Evolutionary conservation across 176 grass and related monocot genomes (phyloP), one percentile per base, ranked within the genome.

Genomic region (Chrysopogon serrulatus): DNA sequence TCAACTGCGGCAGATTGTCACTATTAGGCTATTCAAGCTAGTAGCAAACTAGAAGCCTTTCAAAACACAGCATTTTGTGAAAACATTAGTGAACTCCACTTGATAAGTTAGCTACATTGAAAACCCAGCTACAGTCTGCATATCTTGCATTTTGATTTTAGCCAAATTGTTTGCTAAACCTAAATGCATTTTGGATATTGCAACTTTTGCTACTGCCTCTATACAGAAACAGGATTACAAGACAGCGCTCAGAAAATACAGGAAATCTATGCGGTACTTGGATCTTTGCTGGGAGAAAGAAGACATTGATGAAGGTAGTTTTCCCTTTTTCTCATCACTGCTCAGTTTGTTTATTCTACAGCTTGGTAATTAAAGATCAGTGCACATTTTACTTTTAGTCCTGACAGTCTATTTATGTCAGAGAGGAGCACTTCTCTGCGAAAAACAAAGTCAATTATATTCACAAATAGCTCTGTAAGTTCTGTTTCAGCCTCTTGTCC

Each of bases 381-480:
- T 0, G 4, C n/a, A 33, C 61, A 74, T 61, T 73, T 68, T 68
- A 31, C 76, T 75, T 74, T 41, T 85, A 30, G 56, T 87, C 72
- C 82, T 78, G 71, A 95, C 62, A 61, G 21, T 74, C 59, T 79
- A 83, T 44, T 91, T 67, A 33, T 77, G 3, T 80, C 91, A 98
- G 96, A 87, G 77, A 95, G 95, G 74, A 98, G 89, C 88, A 87
- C 77, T 53, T 49, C 78, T 40, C 82, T 98, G 56, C 85, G 93
- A 42, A 95, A 92, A 86, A 95, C 85, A 19, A 98, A 98, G 85
- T 98, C 96, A 68, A 90, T 98, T 70, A 93, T 98, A 90, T 88
- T 98, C 72, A 94, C 93, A 84, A 98, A 98, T 92, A 95, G 93
- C 80, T 95, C 91, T 82, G 93, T 98, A 98, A 98, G 92, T 87